Percentiles rank a stretch among this genome's conserved stretches.
Conservation (phyloP, 169 alveolate genomes). For the Neospora caninum region DNA sequence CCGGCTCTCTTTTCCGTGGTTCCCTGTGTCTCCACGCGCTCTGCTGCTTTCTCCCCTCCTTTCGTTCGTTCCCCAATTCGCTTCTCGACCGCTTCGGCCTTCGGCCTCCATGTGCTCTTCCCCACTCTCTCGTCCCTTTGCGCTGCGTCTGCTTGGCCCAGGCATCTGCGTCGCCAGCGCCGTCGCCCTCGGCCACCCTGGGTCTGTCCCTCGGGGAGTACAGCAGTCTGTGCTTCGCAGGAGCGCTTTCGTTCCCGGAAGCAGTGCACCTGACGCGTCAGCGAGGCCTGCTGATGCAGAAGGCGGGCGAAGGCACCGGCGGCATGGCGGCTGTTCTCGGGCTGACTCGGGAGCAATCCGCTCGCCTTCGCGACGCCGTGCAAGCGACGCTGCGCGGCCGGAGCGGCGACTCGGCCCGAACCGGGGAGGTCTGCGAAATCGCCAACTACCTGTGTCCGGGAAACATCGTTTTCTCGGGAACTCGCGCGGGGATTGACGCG, state of each 20-base stretch:
- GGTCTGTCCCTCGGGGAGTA: slow-evolving; percentile 80
- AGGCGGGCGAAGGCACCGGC: slow-evolving; percentile 66
- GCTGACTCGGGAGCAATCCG: slow-evolving; percentile 54
- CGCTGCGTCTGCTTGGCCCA: background rate
- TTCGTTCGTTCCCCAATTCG: too few species aligned
- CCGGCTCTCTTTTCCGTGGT: too few species aligned
- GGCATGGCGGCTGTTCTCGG: slow-evolving; percentile 75
- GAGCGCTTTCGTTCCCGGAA: slow-evolving; percentile 73
- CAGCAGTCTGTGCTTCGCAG: slow-evolving; percentile 74
- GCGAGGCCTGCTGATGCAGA: slow-evolving; percentile 76
- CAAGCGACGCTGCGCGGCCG: background rate
- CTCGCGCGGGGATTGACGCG: background rate
- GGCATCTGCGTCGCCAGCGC: background rate
- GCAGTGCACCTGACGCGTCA: slow-evolving; percentile 74
- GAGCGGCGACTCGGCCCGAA: too few species aligned
- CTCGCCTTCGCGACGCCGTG: slow-evolving; percentile 56
- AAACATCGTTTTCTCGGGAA: slow-evolving; percentile 44
- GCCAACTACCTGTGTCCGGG: slow-evolving; percentile 66
- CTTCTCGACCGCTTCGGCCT: too few species aligned
- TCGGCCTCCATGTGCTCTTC: too few species aligned
- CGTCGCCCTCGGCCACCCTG: slow-evolving; percentile 24
- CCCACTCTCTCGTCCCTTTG: background rate
- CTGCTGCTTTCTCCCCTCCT: too few species aligned
- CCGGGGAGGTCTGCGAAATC: background rate
- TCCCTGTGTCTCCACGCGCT: too few species aligned